Percentiles rank a stretch among this genome's conserved stretches.
Conservation (phyloP, 1,139 yeast species). For the Kurtzmaniella quercitrusa region DNA sequence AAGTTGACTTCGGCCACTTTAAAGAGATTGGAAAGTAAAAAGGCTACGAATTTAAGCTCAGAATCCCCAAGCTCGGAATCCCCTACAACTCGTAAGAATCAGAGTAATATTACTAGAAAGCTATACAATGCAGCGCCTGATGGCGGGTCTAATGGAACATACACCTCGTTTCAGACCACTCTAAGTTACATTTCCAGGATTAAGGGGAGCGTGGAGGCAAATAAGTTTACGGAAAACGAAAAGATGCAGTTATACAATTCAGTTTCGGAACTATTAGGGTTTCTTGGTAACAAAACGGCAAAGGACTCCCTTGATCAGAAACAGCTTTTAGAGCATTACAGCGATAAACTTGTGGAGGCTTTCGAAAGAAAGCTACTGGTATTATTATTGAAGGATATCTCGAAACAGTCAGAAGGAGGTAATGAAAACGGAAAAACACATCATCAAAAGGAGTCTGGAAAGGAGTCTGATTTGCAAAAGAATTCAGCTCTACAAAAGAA, state of each 20-base stretch:
- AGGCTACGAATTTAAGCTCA: slow-evolving; percentile 1
- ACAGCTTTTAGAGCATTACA: slow-evolving; percentile 25
- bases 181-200: neutral
- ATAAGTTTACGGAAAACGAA: neutral
- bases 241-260: slow-evolving; percentile 2
- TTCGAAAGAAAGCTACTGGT: slow-evolving; percentile 16
- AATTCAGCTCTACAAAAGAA: no score
- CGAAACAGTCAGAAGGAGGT: slow-evolving; percentile 1
- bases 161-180: neutral
- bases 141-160: neutral
- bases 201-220: neutral
- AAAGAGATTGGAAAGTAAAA: slow-evolving; percentile 26
- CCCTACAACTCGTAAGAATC: slow-evolving; percentile 1
- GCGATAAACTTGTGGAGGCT: slow-evolving; percentile 25
- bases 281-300: neutral
- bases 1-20: slow-evolving; percentile 24
- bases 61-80: neutral
- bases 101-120: slow-evolving; percentile 6
- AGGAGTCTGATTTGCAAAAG: no score
- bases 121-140: slow-evolving; percentile 5
- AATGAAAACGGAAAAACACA: no score
- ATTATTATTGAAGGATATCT: slow-evolving; percentile 1
- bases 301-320: slow-evolving; percentile 2
- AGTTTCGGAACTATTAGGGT: neutral
- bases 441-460: no score